phyloP scores from a whole-genome alignment of 345 rosid genomes.

The Hevea brasiliensis region DNA sequence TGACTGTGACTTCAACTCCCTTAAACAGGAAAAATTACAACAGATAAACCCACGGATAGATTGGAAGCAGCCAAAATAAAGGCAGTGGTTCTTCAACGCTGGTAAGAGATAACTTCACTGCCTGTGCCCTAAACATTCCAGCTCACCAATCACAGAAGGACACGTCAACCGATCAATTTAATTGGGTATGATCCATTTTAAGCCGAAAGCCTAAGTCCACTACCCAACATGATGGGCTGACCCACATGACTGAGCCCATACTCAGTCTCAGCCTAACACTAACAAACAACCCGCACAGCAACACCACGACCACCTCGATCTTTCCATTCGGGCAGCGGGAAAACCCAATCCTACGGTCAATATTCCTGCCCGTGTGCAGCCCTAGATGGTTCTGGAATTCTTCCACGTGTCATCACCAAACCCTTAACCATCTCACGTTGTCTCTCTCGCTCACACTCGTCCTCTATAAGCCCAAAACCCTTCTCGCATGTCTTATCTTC shows the following conservation, averaged over 20 bases:
- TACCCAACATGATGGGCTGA: too few relatives aligned
- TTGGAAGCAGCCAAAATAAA: too few relatives aligned
- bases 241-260: too few relatives aligned
- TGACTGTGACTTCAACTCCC: neutral
- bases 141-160: too few relatives aligned
- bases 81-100: neutral
- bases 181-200: too few relatives aligned
- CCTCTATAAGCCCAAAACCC: constrained; percentile 30
- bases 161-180: too few relatives aligned
- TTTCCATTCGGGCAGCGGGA: constrained; percentile 15
- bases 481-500: constrained; percentile 23
- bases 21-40: too few relatives aligned
- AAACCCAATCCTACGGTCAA: neutral
- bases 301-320: constrained; percentile 14
- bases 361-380: constrained; percentile 6
- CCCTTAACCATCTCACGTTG: constrained; percentile 24
- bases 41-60: neutral
- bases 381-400: constrained; percentile 18
- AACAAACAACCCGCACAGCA: too few relatives aligned
- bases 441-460: neutral
- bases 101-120: neutral
- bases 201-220: too few relatives aligned
- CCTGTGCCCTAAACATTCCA: neutral
- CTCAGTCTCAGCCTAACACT: too few relatives aligned
- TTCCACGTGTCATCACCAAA: constrained; percentile 49